These are phyloP conservation scores for Exophiala sp. DNA, from an alignment of 2,329 filamentous ascomycete genomes.

Conservation along the genomic window DNA sequence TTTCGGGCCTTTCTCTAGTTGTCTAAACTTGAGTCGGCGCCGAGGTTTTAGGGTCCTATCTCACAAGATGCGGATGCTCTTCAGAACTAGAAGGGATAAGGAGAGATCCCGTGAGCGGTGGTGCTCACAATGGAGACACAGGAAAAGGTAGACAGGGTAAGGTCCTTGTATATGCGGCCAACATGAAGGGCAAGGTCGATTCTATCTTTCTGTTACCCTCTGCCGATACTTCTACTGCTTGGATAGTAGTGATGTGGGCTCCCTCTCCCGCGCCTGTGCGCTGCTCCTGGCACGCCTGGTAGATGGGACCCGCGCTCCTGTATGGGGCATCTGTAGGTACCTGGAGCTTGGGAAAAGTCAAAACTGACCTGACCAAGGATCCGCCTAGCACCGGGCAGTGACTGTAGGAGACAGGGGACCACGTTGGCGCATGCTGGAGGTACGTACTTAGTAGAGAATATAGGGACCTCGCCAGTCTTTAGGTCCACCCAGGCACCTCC, in stretches of 20 bases:
- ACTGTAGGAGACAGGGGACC: not conserved
- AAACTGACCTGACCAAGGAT: not conserved
- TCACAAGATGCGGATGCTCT: not conserved
- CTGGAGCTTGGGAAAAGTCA: not conserved
- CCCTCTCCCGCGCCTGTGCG: not conserved
- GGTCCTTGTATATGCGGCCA: too few relatives aligned
- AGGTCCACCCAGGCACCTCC: too few relatives aligned
- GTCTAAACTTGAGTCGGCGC: too few relatives aligned
- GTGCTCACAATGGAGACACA: too few relatives aligned
- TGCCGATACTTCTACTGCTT: too few relatives aligned
- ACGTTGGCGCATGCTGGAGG: too few relatives aligned
- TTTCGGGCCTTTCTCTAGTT: too few relatives aligned
- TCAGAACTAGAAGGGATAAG: not conserved
- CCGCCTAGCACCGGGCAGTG: not conserved
- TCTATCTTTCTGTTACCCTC: not conserved
- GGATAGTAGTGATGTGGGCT: not conserved
- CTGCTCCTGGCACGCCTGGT: not conserved
- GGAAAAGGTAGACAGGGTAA: too few relatives aligned
- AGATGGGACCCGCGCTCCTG: not conserved
- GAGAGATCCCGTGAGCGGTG: slow-evolving; percentile 17
- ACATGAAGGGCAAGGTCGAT: not conserved
- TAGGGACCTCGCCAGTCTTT: too few relatives aligned
- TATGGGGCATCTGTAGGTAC: not conserved
- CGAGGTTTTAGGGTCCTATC: not conserved
- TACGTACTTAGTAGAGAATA: too few relatives aligned